Conservation (phyloP, 78 protist species). For the Anaeramoeba flamelloides region DNA sequence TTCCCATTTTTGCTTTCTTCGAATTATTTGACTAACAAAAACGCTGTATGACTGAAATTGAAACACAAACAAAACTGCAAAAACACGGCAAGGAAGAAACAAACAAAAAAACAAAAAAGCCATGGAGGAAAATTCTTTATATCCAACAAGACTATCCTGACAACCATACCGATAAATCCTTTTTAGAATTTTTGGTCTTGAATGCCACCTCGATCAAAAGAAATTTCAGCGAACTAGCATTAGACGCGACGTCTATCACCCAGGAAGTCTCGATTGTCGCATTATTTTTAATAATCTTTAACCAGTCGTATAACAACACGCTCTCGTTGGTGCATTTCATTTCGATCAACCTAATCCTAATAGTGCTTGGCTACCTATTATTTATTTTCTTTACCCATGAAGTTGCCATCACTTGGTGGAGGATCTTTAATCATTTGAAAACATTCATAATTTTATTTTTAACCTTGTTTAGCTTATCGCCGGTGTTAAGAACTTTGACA, state of each 20-base stretch:
- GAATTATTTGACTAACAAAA: too few species aligned
- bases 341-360: neutral
- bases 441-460: neutral
- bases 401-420: neutral
- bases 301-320: too few species aligned
- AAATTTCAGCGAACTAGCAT: neutral
- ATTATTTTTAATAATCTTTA: neutral
- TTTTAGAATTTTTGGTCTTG: neutral
- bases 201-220: neutral
- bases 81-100: too few species aligned
- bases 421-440: neutral
- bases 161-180: neutral
- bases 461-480: slow-evolving; percentile 28
- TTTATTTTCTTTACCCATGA: neutral
- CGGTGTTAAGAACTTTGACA: slow-evolving; percentile 37
- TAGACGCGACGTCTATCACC: neutral
- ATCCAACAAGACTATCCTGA: neutral
- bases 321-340: too few species aligned
- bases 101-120: too few species aligned
- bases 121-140: neutral
- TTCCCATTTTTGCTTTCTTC: too few species aligned
- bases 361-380: neutral
- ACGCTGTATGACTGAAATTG: too few species aligned
- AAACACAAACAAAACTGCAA: too few species aligned
- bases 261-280: neutral